A percentile compares a stretch with the other conserved stretches of the same genome.
Evolutionary conservation across 2,329 filamentous ascomycete species (phyloP).

Genomic region (Curvularia spicifera): DNA sequence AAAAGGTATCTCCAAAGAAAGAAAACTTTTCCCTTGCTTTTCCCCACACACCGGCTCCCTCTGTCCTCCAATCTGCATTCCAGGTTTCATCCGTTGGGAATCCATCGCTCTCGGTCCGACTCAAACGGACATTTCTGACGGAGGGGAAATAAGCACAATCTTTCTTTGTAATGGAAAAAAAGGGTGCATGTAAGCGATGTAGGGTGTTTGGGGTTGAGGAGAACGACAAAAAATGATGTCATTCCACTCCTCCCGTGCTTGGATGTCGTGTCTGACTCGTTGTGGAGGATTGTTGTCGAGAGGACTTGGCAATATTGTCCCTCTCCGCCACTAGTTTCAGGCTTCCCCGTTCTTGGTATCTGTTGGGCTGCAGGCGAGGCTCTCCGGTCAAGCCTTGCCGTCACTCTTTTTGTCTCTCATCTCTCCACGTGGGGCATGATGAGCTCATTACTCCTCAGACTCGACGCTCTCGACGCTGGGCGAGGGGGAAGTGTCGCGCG

Average conservation of each 20-base stretch:
- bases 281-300: not conserved
- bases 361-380: not conserved
- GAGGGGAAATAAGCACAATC: not conserved
- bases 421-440: not conserved
- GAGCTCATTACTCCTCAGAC: constrained; percentile 28
- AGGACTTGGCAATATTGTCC: not conserved
- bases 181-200: not conserved
- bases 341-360: not conserved
- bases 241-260: not conserved
- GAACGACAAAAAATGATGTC: not conserved
- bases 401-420: constrained; percentile 2
- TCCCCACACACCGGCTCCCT: not conserved
- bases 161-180: not conserved
- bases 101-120: not conserved
- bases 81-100: not conserved
- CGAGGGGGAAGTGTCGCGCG: constrained; percentile 36
- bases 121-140: not conserved
- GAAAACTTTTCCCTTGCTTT: not conserved
- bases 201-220: not conserved
- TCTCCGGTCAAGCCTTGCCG: not conserved
- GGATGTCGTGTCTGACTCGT: not conserved
- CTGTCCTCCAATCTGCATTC: not conserved
- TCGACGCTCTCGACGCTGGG: constrained; percentile 39
- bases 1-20: not conserved
- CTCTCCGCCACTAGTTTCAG: constrained; percentile 1